phyloP scores from a whole-genome alignment of 2,329 filamentous ascomycete genomes.

The Pseudogymnoascus sp. region DNA sequence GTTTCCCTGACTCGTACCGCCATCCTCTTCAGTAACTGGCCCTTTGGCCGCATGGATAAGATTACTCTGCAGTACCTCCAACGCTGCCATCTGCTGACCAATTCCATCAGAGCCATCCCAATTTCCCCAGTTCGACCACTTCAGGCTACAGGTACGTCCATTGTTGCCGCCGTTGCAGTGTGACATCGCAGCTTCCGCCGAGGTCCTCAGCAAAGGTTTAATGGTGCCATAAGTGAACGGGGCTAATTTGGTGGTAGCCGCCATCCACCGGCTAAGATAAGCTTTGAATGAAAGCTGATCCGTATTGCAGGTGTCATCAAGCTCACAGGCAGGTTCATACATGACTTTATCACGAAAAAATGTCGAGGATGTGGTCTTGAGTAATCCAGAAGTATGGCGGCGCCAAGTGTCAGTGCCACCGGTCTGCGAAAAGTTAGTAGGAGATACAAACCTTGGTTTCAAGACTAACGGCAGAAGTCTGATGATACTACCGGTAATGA shows the following conservation, averaged over 20 bases:
- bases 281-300: constrained; percentile 58
- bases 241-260: constrained; percentile 53
- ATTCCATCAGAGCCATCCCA: constrained; percentile 55
- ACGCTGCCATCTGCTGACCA: constrained; percentile 62
- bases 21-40: constrained; percentile 41
- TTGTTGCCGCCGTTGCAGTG: constrained; percentile 51
- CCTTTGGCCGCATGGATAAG: constrained; percentile 37
- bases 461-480: not conserved
- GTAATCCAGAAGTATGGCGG: constrained; percentile 46
- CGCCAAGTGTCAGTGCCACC: constrained; percentile 44
- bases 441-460: not conserved
- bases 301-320: constrained; percentile 49
- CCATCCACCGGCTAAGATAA: constrained; percentile 53
- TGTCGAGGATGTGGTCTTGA: constrained; percentile 45
- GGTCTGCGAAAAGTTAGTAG: constrained; percentile 29
- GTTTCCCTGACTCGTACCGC: constrained; percentile 46
- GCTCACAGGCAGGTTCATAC: constrained; percentile 58
- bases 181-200: constrained; percentile 46
- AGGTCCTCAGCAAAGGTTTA: constrained; percentile 44
- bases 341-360: constrained; percentile 52
- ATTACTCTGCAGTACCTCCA: constrained; percentile 56
- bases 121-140: constrained; percentile 43
- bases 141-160: constrained; percentile 49
- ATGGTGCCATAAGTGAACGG: constrained; percentile 47
- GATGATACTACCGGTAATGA: not conserved